Percentiles rank a stretch among this genome's conserved stretches.
These are phyloP conservation scores for Talaromyces albobiverticillius DNA, from an alignment of 2,329 filamentous ascomycete species.

Conservation along the genomic window DNA sequence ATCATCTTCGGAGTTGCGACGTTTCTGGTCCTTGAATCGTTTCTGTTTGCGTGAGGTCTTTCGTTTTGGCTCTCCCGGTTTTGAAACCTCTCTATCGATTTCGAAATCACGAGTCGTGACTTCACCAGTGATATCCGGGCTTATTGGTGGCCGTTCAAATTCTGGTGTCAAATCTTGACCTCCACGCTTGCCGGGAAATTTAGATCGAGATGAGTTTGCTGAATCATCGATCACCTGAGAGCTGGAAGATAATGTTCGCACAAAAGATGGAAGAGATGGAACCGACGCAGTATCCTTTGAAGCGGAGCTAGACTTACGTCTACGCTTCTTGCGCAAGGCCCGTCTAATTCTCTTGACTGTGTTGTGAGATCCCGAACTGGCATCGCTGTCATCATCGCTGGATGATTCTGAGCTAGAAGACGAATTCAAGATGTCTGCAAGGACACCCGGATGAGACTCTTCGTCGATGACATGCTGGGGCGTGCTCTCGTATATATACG, in stretches of 20 bases:
- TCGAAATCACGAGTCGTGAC: constrained; percentile 48
- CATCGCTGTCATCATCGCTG: constrained; percentile 58
- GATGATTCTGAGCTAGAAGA: constrained; percentile 55
- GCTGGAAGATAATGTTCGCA: constrained; percentile 37
- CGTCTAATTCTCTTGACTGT: constrained; percentile 70
- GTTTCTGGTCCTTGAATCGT: constrained; percentile 27
- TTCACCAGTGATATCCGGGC: constrained; percentile 13
- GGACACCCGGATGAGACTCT: constrained; percentile 76
- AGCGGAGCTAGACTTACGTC: constrained; percentile 70
- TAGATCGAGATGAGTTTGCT: constrained; percentile 30
- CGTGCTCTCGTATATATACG: constrained; percentile 84
- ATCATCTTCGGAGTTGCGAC: constrained; percentile 6
- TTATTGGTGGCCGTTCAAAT: constrained; percentile 28
- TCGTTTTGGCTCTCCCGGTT: constrained; percentile 19
- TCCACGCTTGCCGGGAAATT: constrained; percentile 37
- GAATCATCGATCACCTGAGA: constrained; percentile 19
- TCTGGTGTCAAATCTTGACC: constrained; percentile 54
- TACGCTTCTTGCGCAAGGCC: constrained; percentile 64
- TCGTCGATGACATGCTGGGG: constrained; percentile 87
- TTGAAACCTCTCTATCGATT: constrained; percentile 17
- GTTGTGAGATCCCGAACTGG: constrained; percentile 62
- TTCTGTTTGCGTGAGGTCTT: constrained; percentile 21
- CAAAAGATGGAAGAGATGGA: constrained; percentile 40
- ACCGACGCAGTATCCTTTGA: constrained; percentile 59
- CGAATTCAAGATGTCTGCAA: constrained; percentile 73